Percentiles rank a stretch among this genome's conserved stretches.
Conservation (phyloP, 495 filamentous ascomycete species). For the Penicillium psychrofluorescens region DNA sequence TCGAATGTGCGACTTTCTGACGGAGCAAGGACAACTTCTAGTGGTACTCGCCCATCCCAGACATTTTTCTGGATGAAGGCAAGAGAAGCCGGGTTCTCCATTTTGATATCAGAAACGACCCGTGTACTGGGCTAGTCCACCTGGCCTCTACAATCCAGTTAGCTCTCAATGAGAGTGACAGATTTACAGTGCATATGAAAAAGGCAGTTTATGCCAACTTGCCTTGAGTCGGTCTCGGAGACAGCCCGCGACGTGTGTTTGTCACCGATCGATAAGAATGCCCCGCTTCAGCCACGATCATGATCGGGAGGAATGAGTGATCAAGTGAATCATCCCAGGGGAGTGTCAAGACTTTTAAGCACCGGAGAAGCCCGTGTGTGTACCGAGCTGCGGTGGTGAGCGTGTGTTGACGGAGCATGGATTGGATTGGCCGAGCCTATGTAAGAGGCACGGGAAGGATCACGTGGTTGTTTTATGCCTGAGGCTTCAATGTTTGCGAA, state of each 20-base stretch:
- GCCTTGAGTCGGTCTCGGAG: not conserved
- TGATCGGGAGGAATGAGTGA: conserved; percentile 16
- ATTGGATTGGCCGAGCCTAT: too few species aligned
- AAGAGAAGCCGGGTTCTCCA: conserved; percentile 19
- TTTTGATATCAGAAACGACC: not conserved
- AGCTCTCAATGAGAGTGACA: not conserved
- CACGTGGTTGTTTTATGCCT: not conserved
- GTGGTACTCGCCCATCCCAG: conserved; percentile 45
- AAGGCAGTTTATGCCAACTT: not conserved
- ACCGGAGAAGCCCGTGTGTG: too few species aligned
- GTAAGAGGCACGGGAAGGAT: too few species aligned
- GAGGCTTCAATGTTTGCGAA: not conserved
- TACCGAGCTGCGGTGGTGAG: too few species aligned
- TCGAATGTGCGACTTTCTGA: conserved; percentile 49
- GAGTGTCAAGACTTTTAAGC: too few species aligned
- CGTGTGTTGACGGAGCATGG: not conserved
- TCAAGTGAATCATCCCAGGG: too few species aligned
- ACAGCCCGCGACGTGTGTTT: not conserved
- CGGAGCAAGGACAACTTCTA: conserved; percentile 45
- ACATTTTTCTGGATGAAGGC: conserved; percentile 36
- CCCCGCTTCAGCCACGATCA: conserved; percentile 43
- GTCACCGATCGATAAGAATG: conserved; percentile 6
- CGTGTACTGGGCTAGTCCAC: not conserved
- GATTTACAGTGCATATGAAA: not conserved
- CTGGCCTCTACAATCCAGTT: not conserved